Evolutionary conservation across 2,329 filamentous ascomycete genomes (phyloP), one percentile per base, ranked within the genome.

Genomic region (Trichoderma sp.): DNA sequence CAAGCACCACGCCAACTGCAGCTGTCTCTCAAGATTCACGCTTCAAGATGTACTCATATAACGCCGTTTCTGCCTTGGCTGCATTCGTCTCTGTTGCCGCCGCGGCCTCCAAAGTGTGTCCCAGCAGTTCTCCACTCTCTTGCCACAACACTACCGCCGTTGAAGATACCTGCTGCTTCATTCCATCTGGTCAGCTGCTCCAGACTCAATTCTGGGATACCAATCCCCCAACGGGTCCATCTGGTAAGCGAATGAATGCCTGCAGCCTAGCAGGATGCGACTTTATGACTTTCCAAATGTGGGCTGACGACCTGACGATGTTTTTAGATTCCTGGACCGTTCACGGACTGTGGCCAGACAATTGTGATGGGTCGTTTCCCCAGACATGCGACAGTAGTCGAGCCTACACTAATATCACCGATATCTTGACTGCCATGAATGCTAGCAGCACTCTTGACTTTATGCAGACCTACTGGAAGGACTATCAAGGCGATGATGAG

Each of bases 131-230:
- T 5, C 84, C 85, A 71, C 76, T 90, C 64, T 91, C 88, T 75
- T 92, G 90, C 77, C 86, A 89, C 72, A 89, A 89, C 74, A 86
- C 84, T 7, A 87, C 87, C 2, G 79, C 81, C 24, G 85, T 87
- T 19, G 79, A 83, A 64, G 84, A 93, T 75, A 85, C 89, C 8
- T 94, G 91, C 81, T 94, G 91, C 81, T 91, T 92, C 82, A 83
- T 87, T 29, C 90, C 91, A 0, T 88, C 90, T 5, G 91, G 91
- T 8, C 87, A 91, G 73, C 81, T 93, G 60, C 83, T 93, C 5
- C 87, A 88, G 79, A 93, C 91, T 3, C 91, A 93, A 75, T 93
- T 94, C 80, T 94, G 91, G 91, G 91, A 93, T 76, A 86, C 87
- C 0, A 77, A 85, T 70, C 90, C 90, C 1, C 81, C 85, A 1